Evolutionary conservation across 306 rosid species (phyloP).

Genomic region (Ochetophila trinervis): DNA sequence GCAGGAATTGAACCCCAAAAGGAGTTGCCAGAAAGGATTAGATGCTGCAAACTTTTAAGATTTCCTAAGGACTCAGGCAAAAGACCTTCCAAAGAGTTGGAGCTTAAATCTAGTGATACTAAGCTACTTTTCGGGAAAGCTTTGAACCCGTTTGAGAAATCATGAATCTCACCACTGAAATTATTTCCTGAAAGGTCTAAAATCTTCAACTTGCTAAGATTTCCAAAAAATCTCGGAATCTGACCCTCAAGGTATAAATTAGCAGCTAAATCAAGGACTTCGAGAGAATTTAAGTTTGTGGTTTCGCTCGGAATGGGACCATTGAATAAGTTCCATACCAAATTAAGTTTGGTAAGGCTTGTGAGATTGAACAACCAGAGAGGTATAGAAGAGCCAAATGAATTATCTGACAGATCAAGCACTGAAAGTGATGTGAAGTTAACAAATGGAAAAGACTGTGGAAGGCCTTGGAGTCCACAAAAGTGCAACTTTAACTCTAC

Average conservation of each 20-base stretch:
- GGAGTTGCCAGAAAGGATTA: background rate
- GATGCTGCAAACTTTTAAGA: constrained; percentile 4
- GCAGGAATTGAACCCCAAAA: constrained; percentile 25
- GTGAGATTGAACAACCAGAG: constrained; percentile 17
- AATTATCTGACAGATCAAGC: constrained; percentile 18
- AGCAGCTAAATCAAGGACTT: constrained; percentile 6
- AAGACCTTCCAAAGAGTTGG: background rate
- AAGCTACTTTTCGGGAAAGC: background rate
- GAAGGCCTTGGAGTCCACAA: constrained; percentile 19
- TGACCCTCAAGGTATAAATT: constrained; percentile 2
- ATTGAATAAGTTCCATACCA: constrained; percentile 12
- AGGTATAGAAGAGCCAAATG: constrained; percentile 11
- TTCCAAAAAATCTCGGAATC: constrained; percentile 16
- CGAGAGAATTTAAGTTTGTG: constrained; percentile 5
- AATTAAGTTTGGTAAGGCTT: constrained; percentile 12
- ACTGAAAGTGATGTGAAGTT: constrained; percentile 20
- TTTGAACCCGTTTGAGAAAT: constrained; percentile 1
- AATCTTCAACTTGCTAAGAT: constrained; percentile 1
- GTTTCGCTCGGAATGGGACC: constrained; percentile 18
- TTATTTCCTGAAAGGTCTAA: background rate
- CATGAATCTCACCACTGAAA: background rate
- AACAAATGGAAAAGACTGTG: constrained; percentile 13
- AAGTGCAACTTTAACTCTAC: constrained; percentile 9
- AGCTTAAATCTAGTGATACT: background rate
- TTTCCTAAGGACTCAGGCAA: constrained; percentile 13